Base-by-base conservation (phyloP, 2,329 filamentous ascomycete species). In the Phaeosphaeria sp. region DNA sequence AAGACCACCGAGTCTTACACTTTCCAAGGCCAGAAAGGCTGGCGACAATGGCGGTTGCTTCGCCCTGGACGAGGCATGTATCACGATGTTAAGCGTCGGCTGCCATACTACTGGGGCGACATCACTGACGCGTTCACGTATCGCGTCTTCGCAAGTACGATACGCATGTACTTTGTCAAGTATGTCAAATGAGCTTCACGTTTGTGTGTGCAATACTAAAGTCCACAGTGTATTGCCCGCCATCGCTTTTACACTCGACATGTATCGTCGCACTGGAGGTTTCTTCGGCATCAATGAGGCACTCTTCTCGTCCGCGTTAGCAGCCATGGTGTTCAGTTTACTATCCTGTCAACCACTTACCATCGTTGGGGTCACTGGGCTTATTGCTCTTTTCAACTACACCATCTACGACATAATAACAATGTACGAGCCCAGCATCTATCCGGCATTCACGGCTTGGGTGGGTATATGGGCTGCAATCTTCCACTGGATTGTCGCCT, bases 151-250 rank as follows among this genome's bases (percentile, higher is more conserved):
- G 83, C 84, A 6, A 84, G 81, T 56, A 85, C 81, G 0, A 74
- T 87, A 11, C 82, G 83, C 2, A 87, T 87, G 75, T 86, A 86
- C 72, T 87, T 87, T 72, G 83, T 86, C 65, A 84, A 84, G 79
- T 81, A 60, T 59, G 73, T 11, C 3, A 22, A 6, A 18, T 25
- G 20, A 7, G n/a, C 25, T 8, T 27, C 18, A 3, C 9, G n/a
- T 17, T 27, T n/a, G n/a, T 6, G 7, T 20, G 15, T 13, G 9
- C 24, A 2, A n/a, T 20, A 33, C 57, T 65, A 51, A 67, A 36
- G 7, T 15, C 15, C 1, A 8, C 27, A 80, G 82, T 58, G 76
- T 87, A 1, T 78, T 87, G 3, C 85, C 86, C 4, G 86, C 86
- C 0, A 76, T 87, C 3, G 85, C 85, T 2, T 87, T 85, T 61